Conservation (phyloP, 2,329 filamentous ascomycete species). For the Amphichorda felina region DNA sequence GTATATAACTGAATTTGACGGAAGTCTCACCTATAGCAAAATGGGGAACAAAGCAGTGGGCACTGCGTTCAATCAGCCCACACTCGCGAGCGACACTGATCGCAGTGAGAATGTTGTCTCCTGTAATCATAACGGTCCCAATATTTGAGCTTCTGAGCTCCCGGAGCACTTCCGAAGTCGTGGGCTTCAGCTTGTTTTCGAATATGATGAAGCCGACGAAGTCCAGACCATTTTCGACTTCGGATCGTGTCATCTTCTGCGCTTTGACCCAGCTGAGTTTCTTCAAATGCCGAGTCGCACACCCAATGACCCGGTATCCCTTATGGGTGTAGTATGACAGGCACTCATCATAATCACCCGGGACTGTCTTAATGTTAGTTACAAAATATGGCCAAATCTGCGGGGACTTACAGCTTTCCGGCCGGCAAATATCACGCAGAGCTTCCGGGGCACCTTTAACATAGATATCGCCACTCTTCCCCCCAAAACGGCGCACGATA, state of each 20-base stretch:
- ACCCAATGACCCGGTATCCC: slow-evolving; percentile 92
- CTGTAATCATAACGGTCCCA: slow-evolving; percentile 89
- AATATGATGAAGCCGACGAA: slow-evolving; percentile 97
- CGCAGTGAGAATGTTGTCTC: slow-evolving; percentile 93
- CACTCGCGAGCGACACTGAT: slow-evolving; percentile 93
- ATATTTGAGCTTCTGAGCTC: slow-evolving; percentile 79
- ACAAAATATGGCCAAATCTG: slow-evolving; percentile 3
- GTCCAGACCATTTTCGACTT: slow-evolving; percentile 73
- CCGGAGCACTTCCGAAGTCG: slow-evolving; percentile 66
- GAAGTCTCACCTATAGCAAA: slow-evolving; percentile 55
- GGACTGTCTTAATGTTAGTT: slow-evolving; percentile 37
- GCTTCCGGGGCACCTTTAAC: slow-evolving; percentile 96
- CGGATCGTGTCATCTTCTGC: slow-evolving; percentile 80
- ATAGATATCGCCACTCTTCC: slow-evolving; percentile 74
- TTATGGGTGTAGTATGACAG: slow-evolving; percentile 87
- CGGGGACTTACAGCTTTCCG: slow-evolving; percentile 56
- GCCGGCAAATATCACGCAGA: slow-evolving; percentile 83
- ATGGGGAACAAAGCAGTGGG: slow-evolving; percentile 86
- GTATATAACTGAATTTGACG: background rate
- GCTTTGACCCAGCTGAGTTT: slow-evolving; percentile 90
- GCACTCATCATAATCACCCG: slow-evolving; percentile 79
- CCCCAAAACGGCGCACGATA: slow-evolving; percentile 77
- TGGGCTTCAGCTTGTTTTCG: slow-evolving; percentile 94
- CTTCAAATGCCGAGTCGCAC: slow-evolving; percentile 76
- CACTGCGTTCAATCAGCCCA: slow-evolving; percentile 63